Percentiles rank a stretch among this genome's conserved stretches.
phyloP scores from a whole-genome alignment of 192 early-diverging fungal genomes.

The Mortierella hygrophila region DNA sequence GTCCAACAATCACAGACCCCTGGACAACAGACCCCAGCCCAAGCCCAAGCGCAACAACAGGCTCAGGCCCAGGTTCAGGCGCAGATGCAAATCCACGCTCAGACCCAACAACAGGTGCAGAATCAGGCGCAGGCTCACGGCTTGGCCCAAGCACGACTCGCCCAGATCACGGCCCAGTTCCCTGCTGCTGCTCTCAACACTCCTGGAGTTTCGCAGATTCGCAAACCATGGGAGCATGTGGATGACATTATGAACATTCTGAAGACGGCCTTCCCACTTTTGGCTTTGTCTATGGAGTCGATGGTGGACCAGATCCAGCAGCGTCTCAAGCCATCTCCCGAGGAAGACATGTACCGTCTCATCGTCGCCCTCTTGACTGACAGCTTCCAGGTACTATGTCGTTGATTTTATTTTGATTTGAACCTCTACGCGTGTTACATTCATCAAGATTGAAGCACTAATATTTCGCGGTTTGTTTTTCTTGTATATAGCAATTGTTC shows the following conservation, averaged over 20 bases:
- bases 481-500: conserved; percentile 71
- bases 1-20: conserved; percentile 35
- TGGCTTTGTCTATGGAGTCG: conserved; percentile 96
- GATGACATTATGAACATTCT: conserved; percentile 96
- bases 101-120: conserved; percentile 56
- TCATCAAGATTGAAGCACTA: neutral
- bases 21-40: conserved; percentile 20
- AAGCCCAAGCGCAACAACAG: conserved; percentile 45
- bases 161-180: conserved; percentile 42
- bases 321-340: conserved; percentile 91
- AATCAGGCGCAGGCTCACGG: conserved; percentile 50
- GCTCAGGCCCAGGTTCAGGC: conserved; percentile 63
- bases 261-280: conserved; percentile 94
- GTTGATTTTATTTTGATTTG: neutral
- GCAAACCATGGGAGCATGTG: conserved; percentile 87
- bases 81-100: conserved; percentile 57
- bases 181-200: conserved; percentile 39
- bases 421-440: neutral
- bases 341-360: conserved; percentile 98
- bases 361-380: conserved; percentile 94
- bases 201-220: conserved; percentile 41
- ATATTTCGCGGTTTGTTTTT: neutral
- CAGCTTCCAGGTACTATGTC: conserved; percentile 78
- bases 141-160: conserved; percentile 50
- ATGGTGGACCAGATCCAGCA: conserved; percentile 99